Percentiles rank a stretch among this genome's conserved stretches.
Evolutionary conservation across 2,329 filamentous ascomycete species (phyloP).

Genomic region (Exophiala sp.): DNA sequence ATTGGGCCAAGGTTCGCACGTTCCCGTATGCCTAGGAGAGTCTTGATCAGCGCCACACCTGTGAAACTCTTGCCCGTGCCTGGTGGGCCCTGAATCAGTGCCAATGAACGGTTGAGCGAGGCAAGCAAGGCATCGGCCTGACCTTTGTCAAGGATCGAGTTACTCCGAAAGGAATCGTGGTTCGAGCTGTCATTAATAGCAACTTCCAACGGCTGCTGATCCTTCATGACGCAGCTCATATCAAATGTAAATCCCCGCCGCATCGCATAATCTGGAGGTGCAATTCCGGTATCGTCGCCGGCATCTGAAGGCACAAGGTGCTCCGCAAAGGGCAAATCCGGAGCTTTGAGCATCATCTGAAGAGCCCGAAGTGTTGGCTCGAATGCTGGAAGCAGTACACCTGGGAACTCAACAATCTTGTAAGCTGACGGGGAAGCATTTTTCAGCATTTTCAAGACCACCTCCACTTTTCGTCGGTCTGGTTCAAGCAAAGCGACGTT

Average conservation of each 20-base stretch:
- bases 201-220: not conserved
- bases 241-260: conserved; percentile 50
- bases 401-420: conserved; percentile 12
- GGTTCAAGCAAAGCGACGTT: not conserved
- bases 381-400: conserved; percentile 9
- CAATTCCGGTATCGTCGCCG: conserved; percentile 31
- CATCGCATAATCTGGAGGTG: conserved; percentile 52
- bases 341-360: conserved; percentile 6
- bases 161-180: not conserved
- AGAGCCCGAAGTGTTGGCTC: conserved; percentile 6
- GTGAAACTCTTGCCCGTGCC: conserved; percentile 31
- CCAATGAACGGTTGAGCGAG: not conserved
- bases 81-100: conserved; percentile 31
- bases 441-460: not conserved
- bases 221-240: conserved; percentile 30
- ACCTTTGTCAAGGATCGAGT: conserved; percentile 1
- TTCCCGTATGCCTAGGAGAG: conserved; percentile 54
- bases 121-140: conserved; percentile 3
- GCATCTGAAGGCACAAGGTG: not conserved
- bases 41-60: conserved; percentile 32
- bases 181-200: not conserved
- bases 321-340: conserved; percentile 31
- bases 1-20: conserved; percentile 53
- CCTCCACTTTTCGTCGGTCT: not conserved
- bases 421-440: not conserved